Conservation (phyloP, 371 early-diverging fungal species). For the Apophysomyces ossiformis region DNA sequence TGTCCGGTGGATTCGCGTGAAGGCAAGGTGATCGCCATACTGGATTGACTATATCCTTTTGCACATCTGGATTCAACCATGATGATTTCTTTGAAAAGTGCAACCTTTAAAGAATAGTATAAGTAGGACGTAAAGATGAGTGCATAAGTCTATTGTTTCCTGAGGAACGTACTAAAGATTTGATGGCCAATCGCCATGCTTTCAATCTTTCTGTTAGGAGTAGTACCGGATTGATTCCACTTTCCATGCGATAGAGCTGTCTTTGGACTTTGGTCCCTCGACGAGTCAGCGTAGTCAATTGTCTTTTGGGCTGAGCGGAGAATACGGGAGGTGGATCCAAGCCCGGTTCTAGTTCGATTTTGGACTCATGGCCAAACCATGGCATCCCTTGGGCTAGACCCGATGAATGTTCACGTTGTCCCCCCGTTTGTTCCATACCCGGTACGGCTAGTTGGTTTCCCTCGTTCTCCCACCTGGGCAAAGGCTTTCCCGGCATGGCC, state of each 20-base stretch:
- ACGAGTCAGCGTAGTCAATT: conserved; percentile 15
- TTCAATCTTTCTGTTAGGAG: conserved; percentile 33
- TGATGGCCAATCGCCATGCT: conserved; percentile 44
- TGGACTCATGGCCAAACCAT: conserved; percentile 28
- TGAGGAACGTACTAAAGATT: conserved; percentile 33
- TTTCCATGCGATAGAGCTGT: conserved; percentile 44
- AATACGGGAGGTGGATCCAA: conserved; percentile 43
- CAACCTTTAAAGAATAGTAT: conserved; percentile 21
- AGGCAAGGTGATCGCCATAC: conserved; percentile 30
- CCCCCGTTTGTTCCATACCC: conserved; percentile 14
- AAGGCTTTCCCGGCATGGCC: conserved; percentile 16
- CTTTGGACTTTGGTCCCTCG: conserved; percentile 27
- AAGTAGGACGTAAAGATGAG: too few relatives aligned
- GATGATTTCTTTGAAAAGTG: conserved; percentile 37
- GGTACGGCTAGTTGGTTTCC: conserved; percentile 6
- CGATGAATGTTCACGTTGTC: conserved; percentile 13
- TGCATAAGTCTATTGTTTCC: too few relatives aligned
- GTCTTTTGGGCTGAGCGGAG: conserved; percentile 28
- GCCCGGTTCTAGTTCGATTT: conserved; percentile 20
- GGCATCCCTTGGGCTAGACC: conserved; percentile 25
- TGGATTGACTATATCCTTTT: conserved; percentile 31
- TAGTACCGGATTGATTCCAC: conserved; percentile 48
- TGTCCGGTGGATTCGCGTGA: conserved; percentile 36
- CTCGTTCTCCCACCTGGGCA: conserved; percentile 8
- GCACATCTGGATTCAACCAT: conserved; percentile 34